Evolutionary conservation across 306 rosid genomes (phyloP), one percentile per base, ranked within the genome.

Genomic region (Gastrolobium villosum): DNA sequence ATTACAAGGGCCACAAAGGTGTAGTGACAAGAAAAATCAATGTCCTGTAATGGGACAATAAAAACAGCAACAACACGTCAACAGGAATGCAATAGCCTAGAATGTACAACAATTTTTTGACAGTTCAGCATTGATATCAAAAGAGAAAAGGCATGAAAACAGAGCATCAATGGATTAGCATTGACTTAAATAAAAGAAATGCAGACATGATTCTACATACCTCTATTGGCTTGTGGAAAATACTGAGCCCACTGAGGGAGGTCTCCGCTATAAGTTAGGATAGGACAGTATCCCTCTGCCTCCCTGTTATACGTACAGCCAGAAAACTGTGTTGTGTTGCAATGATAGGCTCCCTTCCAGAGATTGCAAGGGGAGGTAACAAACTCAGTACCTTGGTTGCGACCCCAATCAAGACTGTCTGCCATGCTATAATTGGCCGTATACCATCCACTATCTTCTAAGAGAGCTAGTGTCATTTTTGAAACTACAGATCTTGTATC

Each of bases 401-500:
- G 94, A 60, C 99, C 99, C 99, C 99, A 96, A 76, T 96, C 99
- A 81, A 96, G 98, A 80, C 14, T 86, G 84, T 96, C 99, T 14
- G 98, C 99, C 97, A 93, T 90, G 77, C 97, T 93, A 87, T 96
- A 96, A 88, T 96, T 96, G 75, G 99, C 99, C 79, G 80, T 86
- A 84, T 96, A 96, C 99, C 99, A 96, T 82, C 99, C 98, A 50
- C 99, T 96, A 52, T 96, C 99, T 87, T 93, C 99, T 72, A 96
- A 79, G 64, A 96, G 87, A 72, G 99, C 99, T 43, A 96, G 81
- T 13, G 99, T 96, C 99, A 96, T 91, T 90, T 96, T 90, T 46
- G 99, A 96, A 71, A 96, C 99, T 57, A 96, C 97, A 49, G 98
- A 96, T 91, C 93, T 91, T 41, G 99, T 96, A 85, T 96, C 99